These are phyloP conservation scores for Beta vulgaris DNA, from an alignment of 148 eudicot species.

Conservation along the genomic window DNA sequence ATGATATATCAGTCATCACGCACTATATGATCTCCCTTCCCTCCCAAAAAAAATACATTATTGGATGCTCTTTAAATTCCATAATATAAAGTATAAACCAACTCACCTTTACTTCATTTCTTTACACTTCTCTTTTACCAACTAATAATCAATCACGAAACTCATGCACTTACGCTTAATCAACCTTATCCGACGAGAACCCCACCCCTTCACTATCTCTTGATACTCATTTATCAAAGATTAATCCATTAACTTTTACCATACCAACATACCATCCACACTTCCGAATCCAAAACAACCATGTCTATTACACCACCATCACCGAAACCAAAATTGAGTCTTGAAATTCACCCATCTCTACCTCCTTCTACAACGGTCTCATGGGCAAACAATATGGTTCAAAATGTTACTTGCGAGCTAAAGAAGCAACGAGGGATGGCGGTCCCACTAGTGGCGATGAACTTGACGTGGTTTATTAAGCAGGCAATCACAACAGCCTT, in stretches of 20 bases:
- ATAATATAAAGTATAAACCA: no score
- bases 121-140: background rate
- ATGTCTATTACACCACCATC: constrained; percentile 15
- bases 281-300: background rate
- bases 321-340: background rate
- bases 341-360: background rate
- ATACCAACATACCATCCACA: background rate
- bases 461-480: constrained; percentile 69
- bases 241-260: background rate
- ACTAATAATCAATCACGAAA: constrained; percentile 26
- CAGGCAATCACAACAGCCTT: constrained; percentile 66
- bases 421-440: constrained; percentile 49
- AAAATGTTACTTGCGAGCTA: constrained; percentile 39
- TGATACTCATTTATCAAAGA: background rate
- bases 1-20: constrained; percentile 29
- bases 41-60: background rate
- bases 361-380: constrained; percentile 2
- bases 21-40: constrained; percentile 29
- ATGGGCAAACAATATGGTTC: constrained; percentile 24
- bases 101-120: constrained; percentile 6
- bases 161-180: constrained; percentile 30
- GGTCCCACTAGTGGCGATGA: constrained; percentile 60
- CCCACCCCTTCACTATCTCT: constrained; percentile 1
- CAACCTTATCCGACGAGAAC: constrained; percentile 16
- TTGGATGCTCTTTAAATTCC: constrained; percentile 10